These are phyloP conservation scores for sweet orange (Citrus sinensis) DNA, from an alignment of 345 rosid genomes.

Conservation along the genomic window DVS_A1.0 CM039162.1:18269001-18269500, in stretches of 20 bases:
- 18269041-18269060: constrained; percentile 39
- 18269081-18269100: constrained; percentile 2
- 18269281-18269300: background rate
- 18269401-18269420: background rate
- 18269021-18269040: constrained; percentile 38
- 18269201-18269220: background rate
- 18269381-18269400: constrained; percentile 1
- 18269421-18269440: background rate
- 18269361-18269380: background rate
- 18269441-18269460: background rate
- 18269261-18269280: background rate
- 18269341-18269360: background rate
- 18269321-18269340: background rate
- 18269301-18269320: background rate
- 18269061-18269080: background rate
- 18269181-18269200: background rate
- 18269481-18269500: constrained; percentile 28
- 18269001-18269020: constrained; percentile 55
- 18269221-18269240: no score
- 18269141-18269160: background rate
- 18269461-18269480: background rate
- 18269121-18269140: background rate
- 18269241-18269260: background rate
- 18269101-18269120: background rate
- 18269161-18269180: constrained; percentile 14